These are phyloP conservation scores for Chrysosporium queenslandicum DNA, from an alignment of 2,329 filamentous ascomycete species.

Conservation along the genomic window DNA sequence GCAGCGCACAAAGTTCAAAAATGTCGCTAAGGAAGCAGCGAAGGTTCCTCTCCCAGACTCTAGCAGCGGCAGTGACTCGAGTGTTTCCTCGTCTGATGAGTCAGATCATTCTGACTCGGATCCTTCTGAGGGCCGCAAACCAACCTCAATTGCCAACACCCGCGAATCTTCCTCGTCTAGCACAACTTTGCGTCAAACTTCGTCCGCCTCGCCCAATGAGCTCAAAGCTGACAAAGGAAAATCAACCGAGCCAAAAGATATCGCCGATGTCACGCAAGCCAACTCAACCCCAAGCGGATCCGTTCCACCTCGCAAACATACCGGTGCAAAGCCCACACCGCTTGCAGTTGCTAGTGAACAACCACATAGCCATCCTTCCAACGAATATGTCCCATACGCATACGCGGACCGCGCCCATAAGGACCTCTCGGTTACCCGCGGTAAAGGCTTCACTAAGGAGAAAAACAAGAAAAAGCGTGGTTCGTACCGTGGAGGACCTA, in stretches of 20 bases:
- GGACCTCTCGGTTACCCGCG: slow-evolving; percentile 80
- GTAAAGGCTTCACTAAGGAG: slow-evolving; percentile 98
- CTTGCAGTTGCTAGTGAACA: slow-evolving; percentile 63
- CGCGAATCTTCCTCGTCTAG: slow-evolving; percentile 25
- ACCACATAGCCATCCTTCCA: slow-evolving; percentile 61
- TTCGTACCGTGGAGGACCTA: slow-evolving; percentile 76
- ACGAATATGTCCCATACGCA: slow-evolving; percentile 71
- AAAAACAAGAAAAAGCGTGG: slow-evolving; percentile 98
- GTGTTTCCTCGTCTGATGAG: slow-evolving; percentile 16
- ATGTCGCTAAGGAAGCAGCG: slow-evolving; percentile 26
- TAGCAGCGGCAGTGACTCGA: slow-evolving; percentile 22
- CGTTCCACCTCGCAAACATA: slow-evolving; percentile 35
- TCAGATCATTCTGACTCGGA: slow-evolving; percentile 15
- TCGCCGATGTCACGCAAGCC: slow-evolving; percentile 37
- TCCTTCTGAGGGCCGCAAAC: slow-evolving; percentile 20
- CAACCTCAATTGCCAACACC: slow-evolving; percentile 14
- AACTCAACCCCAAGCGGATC: slow-evolving; percentile 38
- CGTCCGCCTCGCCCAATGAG: slow-evolving; percentile 14
- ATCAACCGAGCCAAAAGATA: slow-evolving; percentile 18
- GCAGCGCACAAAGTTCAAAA: slow-evolving; percentile 23
- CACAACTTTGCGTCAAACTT: slow-evolving; percentile 23
- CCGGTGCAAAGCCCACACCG: slow-evolving; percentile 55
- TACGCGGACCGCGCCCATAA: slow-evolving; percentile 84
- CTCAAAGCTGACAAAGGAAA: slow-evolving; percentile 19
- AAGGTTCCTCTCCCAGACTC: slow-evolving; percentile 32